phyloP scores from a whole-genome alignment of 208 protist species.

The Leptomonas seymouri region DNA sequence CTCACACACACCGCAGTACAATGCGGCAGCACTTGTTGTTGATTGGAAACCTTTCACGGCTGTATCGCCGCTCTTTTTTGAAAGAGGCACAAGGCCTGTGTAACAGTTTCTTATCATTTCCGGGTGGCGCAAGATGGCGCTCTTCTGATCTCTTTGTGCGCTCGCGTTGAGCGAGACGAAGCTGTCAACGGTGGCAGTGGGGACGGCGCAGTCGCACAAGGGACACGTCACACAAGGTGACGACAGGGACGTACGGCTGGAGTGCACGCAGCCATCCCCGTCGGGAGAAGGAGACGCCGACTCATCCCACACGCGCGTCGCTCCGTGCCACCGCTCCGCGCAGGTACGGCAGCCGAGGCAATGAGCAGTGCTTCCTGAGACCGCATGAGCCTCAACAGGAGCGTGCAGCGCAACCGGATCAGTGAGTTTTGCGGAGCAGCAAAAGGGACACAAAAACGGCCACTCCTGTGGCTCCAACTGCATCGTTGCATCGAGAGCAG shows the following conservation, averaged over 20 bases:
- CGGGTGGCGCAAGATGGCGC: background rate
- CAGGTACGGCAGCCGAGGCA: slow-evolving; percentile 49
- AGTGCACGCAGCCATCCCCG: background rate
- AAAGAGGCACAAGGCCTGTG: slow-evolving; percentile 1
- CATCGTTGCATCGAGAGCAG: background rate
- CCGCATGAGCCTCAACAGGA: background rate
- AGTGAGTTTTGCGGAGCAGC: slow-evolving; percentile 27
- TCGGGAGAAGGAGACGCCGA: background rate
- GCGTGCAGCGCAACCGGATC: slow-evolving; percentile 52
- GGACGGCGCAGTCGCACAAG: slow-evolving; percentile 8
- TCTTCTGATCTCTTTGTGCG: background rate
- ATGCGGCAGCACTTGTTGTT: background rate
- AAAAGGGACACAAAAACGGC: slow-evolving; percentile 44
- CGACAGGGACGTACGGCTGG: background rate
- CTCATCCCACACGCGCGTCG: slow-evolving; percentile 1
- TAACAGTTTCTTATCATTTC: slow-evolving; percentile 19
- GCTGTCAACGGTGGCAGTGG: background rate
- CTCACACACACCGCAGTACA: slow-evolving; percentile 74
- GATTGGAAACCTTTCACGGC: background rate
- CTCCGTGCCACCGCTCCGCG: slow-evolving; percentile 28
- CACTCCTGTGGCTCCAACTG: background rate
- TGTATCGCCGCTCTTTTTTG: background rate
- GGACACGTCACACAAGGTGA: slow-evolving; percentile 8
- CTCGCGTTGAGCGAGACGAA: background rate
- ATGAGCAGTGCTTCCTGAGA: background rate